Evolutionary conservation across 306 rosid species (phyloP), one percentile per base, ranked within the genome.

Genomic region (Medicago lupulina): DNA sequence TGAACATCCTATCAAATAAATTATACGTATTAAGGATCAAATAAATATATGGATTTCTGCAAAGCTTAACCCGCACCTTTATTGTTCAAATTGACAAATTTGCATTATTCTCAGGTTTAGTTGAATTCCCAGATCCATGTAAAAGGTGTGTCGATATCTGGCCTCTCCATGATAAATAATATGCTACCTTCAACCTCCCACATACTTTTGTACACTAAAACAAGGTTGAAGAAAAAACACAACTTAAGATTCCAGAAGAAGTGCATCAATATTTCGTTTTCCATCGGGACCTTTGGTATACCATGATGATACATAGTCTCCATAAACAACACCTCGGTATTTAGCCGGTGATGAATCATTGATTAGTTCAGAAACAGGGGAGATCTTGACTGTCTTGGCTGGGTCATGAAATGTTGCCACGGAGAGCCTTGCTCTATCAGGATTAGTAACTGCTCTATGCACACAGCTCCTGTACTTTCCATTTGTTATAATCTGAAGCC

Each of bases 381-480:
- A 86, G 73, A 90, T 82, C 81, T 78, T 95, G 44, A 59, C 85
- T 31, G 84, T 40, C 85, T 87, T 95, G 2, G 96, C 87, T 6
- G 98, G 97, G 58, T 95, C 98, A 46, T 92, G 98, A 80, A 95
- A 95, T 67, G 98, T 85, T 44, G 97, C 97, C 43, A 92, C 89
- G 1, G 98, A 92, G 41, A 95, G 92, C 40, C 98, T 88, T 38
- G 92, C 81, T 47, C 79, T 80, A 54, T 73, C 76, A 25, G 93
- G 79, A 61, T 92, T 92, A 14, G 97, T 95, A 36, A 89, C 44
- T 51, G 93, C 97, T 71, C 96, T 85, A 71, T 92, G 98, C 69
- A 44, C 82, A 46, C 88, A 83, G 85, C 98, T 95, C 79, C 40
- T 89, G 81, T 84, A 95, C 88, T 84, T 89, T 28, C 98, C 98